Conservation (phyloP, 1,284 basidiomycete species). For the Malassezia obtusa region DNA sequence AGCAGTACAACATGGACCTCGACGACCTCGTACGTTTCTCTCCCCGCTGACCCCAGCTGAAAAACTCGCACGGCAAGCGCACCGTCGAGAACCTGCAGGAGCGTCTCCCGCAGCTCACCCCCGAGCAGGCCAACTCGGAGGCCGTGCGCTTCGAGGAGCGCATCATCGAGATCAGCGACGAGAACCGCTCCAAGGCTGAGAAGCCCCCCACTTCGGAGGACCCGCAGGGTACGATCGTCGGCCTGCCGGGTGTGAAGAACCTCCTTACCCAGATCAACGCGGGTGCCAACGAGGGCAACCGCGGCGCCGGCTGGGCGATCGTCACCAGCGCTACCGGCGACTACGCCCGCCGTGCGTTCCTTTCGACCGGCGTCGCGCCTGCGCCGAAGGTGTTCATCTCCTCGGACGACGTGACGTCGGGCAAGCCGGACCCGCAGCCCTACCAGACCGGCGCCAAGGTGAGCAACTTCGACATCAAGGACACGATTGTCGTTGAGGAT, state of each 20-base stretch:
- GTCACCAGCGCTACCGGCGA: constrained; percentile 46
- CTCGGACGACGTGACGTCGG: constrained; percentile 32
- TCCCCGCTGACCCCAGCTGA: constrained; percentile 3
- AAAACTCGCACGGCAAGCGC: constrained; percentile 27
- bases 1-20: constrained; percentile 25
- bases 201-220: constrained; percentile 2
- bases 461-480: constrained; percentile 22
- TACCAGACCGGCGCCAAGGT: constrained; percentile 40
- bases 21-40: constrained; percentile 18
- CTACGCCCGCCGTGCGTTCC: constrained; percentile 40
- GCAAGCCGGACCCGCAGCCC: constrained; percentile 45
- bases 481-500: constrained; percentile 44
- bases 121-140: constrained; percentile 19
- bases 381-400: constrained; percentile 38
- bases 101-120: constrained; percentile 21
- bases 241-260: constrained; percentile 41
- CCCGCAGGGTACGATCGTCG: constrained; percentile 34
- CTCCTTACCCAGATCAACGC: constrained; percentile 33
- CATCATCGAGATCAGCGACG: constrained; percentile 24
- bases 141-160: constrained; percentile 23
- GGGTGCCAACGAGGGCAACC: constrained; percentile 3
- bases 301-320: constrained; percentile 41
- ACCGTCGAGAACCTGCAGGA: constrained; percentile 26
- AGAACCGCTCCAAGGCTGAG: constrained; percentile 21
- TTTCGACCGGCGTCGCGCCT: constrained; percentile 22